phyloP scores from a whole-genome alignment of 345 rosid genomes.

The Euphorbia tirucalli region DNA sequence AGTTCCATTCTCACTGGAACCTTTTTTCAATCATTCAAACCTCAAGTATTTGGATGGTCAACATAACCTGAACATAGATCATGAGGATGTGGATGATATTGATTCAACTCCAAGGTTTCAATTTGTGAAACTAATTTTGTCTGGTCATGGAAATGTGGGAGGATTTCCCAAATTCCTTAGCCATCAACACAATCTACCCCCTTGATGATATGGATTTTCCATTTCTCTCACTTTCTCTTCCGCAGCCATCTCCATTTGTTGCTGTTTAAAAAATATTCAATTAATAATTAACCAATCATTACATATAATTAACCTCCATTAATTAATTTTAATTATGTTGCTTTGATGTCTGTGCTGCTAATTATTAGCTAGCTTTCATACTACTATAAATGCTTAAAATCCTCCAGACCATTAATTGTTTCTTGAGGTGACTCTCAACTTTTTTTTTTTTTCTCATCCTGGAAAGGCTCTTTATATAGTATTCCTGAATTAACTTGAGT shows the following conservation, averaged over 20 bases:
- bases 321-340: too few relatives aligned
- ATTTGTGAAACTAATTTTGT: background rate
- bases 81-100: background rate
- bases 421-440: too few relatives aligned
- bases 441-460: too few relatives aligned
- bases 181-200: background rate
- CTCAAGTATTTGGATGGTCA: background rate
- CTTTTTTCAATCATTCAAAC: conserved; percentile 1
- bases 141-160: background rate
- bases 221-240: conserved; percentile 35
- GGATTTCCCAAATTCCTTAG: background rate
- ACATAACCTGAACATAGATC: background rate
- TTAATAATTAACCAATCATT: background rate
- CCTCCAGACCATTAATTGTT: too few relatives aligned
- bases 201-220: too few relatives aligned
- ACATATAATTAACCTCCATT: background rate
- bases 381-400: too few relatives aligned
- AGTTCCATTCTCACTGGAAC: background rate
- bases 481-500: too few relatives aligned
- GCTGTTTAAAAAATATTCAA: conserved; percentile 28
- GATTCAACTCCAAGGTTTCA: background rate
- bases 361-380: too few relatives aligned
- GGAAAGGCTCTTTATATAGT: too few relatives aligned
- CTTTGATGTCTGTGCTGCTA: too few relatives aligned
- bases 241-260: conserved; percentile 51